A percentile compares a stretch with the other conserved stretches of the same genome.
Evolutionary conservation across 768 basidiomycete species (phyloP).

Genomic region (Mycena crocata): DNA sequence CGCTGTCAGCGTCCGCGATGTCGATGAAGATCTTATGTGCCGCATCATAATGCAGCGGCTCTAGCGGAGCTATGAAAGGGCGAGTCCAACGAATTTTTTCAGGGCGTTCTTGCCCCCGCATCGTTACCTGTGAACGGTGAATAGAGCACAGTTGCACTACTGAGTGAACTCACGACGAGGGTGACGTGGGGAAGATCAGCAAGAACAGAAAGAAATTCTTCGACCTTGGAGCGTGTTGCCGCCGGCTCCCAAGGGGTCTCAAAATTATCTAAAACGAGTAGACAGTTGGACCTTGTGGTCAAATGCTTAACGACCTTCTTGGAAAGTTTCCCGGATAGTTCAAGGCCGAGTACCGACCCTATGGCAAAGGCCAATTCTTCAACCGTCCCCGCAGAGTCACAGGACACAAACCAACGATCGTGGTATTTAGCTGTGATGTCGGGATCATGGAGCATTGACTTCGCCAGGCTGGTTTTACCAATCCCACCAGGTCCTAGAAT

Average conservation of each 20-base stretch:
- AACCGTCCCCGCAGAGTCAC: not conserved
- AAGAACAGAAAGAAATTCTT: constrained; percentile 4
- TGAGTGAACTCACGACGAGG: constrained; percentile 11
- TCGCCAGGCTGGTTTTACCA: constrained; percentile 11
- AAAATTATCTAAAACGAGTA: constrained; percentile 9
- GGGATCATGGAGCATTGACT: not conserved
- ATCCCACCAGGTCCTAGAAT: constrained; percentile 16
- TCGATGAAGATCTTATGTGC: constrained; percentile 10
- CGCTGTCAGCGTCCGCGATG: not conserved
- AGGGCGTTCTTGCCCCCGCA: constrained; percentile 15
- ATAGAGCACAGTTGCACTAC: too few relatives aligned
- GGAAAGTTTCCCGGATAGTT: not conserved
- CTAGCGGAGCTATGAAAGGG: constrained; percentile 3
- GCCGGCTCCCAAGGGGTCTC: not conserved
- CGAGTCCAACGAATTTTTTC: constrained; percentile 12
- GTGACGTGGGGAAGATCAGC: not conserved
- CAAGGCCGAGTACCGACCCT: not conserved
- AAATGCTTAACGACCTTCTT: not conserved
- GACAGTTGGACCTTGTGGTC: not conserved
- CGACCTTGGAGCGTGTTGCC: constrained; percentile 2
- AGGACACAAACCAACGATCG: constrained; percentile 2
- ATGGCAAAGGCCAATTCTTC: not conserved
- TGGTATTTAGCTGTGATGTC: constrained; percentile 1
- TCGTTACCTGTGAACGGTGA: constrained; percentile 6
- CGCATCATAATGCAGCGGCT: constrained; percentile 3